Conservation (phyloP, 768 basidiomycete species). For the Leucosporidium creatinivorum region DNA sequence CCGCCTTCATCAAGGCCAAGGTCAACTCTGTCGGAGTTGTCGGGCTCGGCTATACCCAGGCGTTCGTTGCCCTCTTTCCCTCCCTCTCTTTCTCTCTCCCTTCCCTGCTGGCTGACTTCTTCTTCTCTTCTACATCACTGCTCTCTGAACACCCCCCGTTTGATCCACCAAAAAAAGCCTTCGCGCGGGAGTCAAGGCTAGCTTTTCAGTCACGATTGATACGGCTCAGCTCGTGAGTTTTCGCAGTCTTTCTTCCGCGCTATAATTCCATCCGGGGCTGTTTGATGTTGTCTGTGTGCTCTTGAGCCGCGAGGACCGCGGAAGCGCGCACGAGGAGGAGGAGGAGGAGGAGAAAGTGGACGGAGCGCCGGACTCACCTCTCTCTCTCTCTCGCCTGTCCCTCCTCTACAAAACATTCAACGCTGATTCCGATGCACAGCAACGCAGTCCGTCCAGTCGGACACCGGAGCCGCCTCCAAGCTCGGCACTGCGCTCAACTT, state of each 20-base stretch:
- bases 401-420: too few species aligned
- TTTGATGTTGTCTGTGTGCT: too few species aligned
- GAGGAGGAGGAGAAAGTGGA: too few species aligned
- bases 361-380: too few species aligned
- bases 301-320: too few species aligned
- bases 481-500: constrained; percentile 47
- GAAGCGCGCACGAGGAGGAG: too few species aligned
- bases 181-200: constrained; percentile 79
- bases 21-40: constrained; percentile 55
- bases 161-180: constrained; percentile 45
- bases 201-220: constrained; percentile 91
- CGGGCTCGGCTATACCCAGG: constrained; percentile 62
- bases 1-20: constrained; percentile 95
- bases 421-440: not conserved
- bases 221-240: constrained; percentile 60
- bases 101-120: too few species aligned
- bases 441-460: not conserved
- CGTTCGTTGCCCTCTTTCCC: constrained; percentile 31
- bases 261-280: too few species aligned
- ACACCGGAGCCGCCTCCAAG: constrained; percentile 34
- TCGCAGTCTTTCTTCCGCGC: too few species aligned
- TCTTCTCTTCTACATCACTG: too few species aligned
- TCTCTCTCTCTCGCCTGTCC: constrained; percentile 42
- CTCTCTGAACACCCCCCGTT: too few species aligned
- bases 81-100: too few species aligned